These are phyloP conservation scores for Deinandra increscens DNA, from an alignment of 129 eudicot genomes.

Conservation along the genomic window DNA sequence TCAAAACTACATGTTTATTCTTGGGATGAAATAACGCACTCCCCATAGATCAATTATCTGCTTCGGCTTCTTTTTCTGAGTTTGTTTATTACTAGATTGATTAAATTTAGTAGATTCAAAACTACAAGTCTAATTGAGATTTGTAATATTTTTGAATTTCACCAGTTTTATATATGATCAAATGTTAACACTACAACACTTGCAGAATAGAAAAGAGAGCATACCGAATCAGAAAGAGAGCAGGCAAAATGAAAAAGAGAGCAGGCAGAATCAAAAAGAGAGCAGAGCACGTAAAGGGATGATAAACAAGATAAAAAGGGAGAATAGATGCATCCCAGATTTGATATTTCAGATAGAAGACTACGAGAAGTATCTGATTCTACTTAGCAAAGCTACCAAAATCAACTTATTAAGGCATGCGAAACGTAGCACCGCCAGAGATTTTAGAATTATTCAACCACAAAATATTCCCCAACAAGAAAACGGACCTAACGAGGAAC, in stretches of 20 bases:
- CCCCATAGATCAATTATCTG: too few relatives aligned
- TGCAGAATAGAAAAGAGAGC: too few relatives aligned
- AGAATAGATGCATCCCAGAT: conserved; percentile 82
- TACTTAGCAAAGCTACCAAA: conserved; percentile 63
- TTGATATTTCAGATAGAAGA: conserved; percentile 85
- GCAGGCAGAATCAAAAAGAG: conserved; percentile 56
- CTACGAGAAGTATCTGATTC: conserved; percentile 73
- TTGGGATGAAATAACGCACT: too few relatives aligned
- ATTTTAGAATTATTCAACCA: conserved; percentile 52
- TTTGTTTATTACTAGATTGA: too few relatives aligned
- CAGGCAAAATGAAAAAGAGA: conserved; percentile 53
- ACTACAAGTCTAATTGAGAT: too few relatives aligned
- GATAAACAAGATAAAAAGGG: conserved; percentile 74
- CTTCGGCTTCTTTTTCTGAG: too few relatives aligned
- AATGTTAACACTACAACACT: neutral
- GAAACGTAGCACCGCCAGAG: conserved; percentile 75
- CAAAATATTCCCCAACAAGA: conserved; percentile 28
- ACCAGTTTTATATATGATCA: neutral
- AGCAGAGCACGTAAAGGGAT: conserved; percentile 52
- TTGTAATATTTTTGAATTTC: neutral
- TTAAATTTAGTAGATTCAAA: too few relatives aligned
- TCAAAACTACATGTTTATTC: too few relatives aligned
- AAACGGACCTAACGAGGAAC: conserved; percentile 31
- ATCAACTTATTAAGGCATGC: conserved; percentile 72
- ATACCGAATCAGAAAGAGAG: conserved; percentile 58